These are phyloP conservation scores for Phytopythium chamaehyphon DNA, from an alignment of 352 stramenopile genomes.

Conservation along the genomic window DNA sequence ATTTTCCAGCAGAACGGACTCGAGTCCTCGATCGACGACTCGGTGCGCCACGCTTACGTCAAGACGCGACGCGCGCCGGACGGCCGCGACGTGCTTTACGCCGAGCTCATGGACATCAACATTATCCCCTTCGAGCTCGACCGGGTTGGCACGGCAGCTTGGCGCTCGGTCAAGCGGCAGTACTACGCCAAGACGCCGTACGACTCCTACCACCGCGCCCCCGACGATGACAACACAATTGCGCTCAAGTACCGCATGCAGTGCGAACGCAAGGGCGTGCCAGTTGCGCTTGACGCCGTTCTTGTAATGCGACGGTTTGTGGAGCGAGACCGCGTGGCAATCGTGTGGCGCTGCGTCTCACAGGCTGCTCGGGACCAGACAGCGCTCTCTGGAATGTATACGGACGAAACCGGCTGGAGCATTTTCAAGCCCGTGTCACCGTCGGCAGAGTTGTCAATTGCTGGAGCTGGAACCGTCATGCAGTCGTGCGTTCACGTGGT, in stretches of 20 bases:
- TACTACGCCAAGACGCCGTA: conserved; percentile 37
- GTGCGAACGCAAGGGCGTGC: conserved; percentile 15
- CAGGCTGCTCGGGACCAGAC: conserved; percentile 31
- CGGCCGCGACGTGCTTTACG: conserved; percentile 26
- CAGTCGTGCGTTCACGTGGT: conserved; percentile 44
- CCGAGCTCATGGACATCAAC: conserved; percentile 37
- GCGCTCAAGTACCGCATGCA: conserved; percentile 34
- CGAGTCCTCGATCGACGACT: conserved; percentile 31
- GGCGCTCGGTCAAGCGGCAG: conserved; percentile 30
- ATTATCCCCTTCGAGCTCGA: conserved; percentile 38
- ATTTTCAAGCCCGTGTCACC: conserved; percentile 37
- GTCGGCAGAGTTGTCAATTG: conserved; percentile 11
- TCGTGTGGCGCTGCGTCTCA: conserved; percentile 47
- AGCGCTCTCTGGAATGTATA: conserved; percentile 32
- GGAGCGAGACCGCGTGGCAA: conserved; percentile 37
- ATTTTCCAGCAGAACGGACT: conserved; percentile 48
- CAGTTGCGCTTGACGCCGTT: conserved; percentile 28
- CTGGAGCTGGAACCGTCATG: conserved; percentile 30
- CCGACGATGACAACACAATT: conserved; percentile 29
- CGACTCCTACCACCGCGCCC: conserved; percentile 18
- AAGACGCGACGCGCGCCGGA: conserved; percentile 15
- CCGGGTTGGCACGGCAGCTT: conserved; percentile 20
- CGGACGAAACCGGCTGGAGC: conserved; percentile 64
- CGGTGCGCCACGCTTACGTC: conserved; percentile 33
- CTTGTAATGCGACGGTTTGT: conserved; percentile 49